Conservation (phyloP, 257 asterid genomes). For the Mitragyna speciosa region DNA sequence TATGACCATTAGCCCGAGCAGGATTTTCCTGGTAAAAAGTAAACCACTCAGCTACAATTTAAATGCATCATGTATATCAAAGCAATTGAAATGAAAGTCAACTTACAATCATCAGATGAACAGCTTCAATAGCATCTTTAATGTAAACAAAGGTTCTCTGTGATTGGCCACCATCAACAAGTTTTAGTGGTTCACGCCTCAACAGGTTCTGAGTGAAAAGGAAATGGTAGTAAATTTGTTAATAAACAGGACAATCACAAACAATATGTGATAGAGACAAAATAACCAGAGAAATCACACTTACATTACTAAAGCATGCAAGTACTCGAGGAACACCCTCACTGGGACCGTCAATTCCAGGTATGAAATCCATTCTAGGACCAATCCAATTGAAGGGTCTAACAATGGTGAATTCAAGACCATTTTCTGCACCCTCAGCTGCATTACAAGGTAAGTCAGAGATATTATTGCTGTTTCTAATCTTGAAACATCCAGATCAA, state of each 20-base stretch:
- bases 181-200: conserved; percentile 86
- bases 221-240: conserved; percentile 14
- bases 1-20: conserved; percentile 86
- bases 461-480: conserved; percentile 4
- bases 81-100: conserved; percentile 5
- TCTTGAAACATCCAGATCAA: conserved; percentile 20
- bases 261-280: background rate
- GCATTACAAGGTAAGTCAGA: conserved; percentile 30
- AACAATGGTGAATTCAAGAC: conserved; percentile 88
- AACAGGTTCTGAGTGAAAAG: conserved; percentile 59
- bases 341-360: conserved; percentile 96
- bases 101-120: conserved; percentile 86
- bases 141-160: conserved; percentile 91
- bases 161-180: conserved; percentile 93
- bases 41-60: conserved; percentile 24
- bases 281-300: conserved; percentile 26
- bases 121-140: conserved; percentile 94
- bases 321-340: conserved; percentile 97
- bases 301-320: conserved; percentile 93
- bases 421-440: conserved; percentile 99
- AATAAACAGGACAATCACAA: conserved; percentile 21
- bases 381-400: conserved; percentile 99
- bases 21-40: conserved; percentile 72
- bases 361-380: conserved; percentile 97
- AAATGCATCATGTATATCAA: background rate